These are phyloP conservation scores for Coniferiporia sulphurascens DNA, from an alignment of 1,284 basidiomycete species.

Conservation along the genomic window DNA sequence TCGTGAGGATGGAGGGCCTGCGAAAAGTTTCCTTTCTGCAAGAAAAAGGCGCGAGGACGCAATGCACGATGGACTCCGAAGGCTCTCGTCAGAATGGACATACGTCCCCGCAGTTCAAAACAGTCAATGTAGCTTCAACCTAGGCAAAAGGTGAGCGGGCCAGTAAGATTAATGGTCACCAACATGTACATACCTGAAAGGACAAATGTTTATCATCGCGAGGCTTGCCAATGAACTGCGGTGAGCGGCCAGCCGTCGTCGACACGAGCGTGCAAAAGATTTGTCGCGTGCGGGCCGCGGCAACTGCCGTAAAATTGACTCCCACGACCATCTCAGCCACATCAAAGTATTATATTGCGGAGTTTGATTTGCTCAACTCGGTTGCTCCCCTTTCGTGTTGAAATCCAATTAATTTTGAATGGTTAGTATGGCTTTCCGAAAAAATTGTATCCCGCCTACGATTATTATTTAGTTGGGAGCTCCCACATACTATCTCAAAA, in stretches of 20 bases:
- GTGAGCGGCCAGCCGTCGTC: background rate
- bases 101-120: slow-evolving; percentile 11
- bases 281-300: too few species aligned
- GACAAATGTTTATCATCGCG: background rate
- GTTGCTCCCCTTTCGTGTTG: too few species aligned
- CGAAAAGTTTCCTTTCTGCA: background rate
- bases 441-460: too few species aligned
- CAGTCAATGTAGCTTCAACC: background rate
- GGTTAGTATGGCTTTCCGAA: too few species aligned
- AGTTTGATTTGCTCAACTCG: too few species aligned
- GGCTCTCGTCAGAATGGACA: slow-evolving; percentile 14
- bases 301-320: too few species aligned
- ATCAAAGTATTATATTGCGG: too few species aligned
- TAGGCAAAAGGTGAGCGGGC: background rate
- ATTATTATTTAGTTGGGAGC: too few species aligned
- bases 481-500: too few species aligned
- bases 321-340: too few species aligned
- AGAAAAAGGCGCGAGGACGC: background rate
- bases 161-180: background rate
- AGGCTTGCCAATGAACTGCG: background rate
- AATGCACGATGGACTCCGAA: background rate
- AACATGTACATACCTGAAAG: background rate
- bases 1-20: background rate
- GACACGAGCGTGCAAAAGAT: too few species aligned
- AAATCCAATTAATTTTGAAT: too few species aligned